Conservation (phyloP, 2,329 filamentous ascomycete genomes). For the Xylaria sp. region DNA sequence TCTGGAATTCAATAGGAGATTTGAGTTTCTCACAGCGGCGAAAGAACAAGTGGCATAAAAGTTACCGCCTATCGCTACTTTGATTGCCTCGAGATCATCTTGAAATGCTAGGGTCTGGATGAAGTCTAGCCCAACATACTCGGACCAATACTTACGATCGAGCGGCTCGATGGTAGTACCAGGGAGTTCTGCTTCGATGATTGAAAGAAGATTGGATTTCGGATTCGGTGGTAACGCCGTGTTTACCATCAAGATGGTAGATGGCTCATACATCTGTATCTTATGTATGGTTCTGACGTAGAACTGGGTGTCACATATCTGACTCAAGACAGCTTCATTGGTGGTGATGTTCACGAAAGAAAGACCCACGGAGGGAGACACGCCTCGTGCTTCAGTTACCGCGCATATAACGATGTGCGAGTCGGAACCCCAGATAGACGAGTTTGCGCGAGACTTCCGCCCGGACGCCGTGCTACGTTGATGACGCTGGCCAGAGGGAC, state of each 20-base stretch:
- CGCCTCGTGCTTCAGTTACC: conserved; percentile 85
- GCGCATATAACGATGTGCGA: conserved; percentile 86
- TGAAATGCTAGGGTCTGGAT: conserved; percentile 82
- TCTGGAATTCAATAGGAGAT: background rate
- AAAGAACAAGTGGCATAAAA: conserved; percentile 88
- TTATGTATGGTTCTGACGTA: conserved; percentile 92
- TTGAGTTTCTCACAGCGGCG: conserved; percentile 73
- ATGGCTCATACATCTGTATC: conserved; percentile 81
- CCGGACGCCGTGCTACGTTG: conserved; percentile 56
- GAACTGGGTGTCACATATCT: conserved; percentile 93
- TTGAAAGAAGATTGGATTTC: conserved; percentile 77
- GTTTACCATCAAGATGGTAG: conserved; percentile 80
- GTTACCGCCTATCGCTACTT: conserved; percentile 81
- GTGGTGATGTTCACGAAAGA: conserved; percentile 89
- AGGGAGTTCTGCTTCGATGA: conserved; percentile 77
- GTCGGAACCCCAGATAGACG: conserved; percentile 60
- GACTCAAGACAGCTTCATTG: conserved; percentile 84
- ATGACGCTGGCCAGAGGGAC: conserved; percentile 40
- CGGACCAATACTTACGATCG: conserved; percentile 86
- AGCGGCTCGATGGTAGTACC: conserved; percentile 71
- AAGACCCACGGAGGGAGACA: conserved; percentile 84
- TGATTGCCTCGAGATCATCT: conserved; percentile 83
- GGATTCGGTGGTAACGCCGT: conserved; percentile 73
- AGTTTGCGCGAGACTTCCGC: conserved; percentile 57
- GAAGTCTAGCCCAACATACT: conserved; percentile 79